Conservation (phyloP, 495 filamentous ascomycete genomes). For the Daldinia loculata region DNA sequence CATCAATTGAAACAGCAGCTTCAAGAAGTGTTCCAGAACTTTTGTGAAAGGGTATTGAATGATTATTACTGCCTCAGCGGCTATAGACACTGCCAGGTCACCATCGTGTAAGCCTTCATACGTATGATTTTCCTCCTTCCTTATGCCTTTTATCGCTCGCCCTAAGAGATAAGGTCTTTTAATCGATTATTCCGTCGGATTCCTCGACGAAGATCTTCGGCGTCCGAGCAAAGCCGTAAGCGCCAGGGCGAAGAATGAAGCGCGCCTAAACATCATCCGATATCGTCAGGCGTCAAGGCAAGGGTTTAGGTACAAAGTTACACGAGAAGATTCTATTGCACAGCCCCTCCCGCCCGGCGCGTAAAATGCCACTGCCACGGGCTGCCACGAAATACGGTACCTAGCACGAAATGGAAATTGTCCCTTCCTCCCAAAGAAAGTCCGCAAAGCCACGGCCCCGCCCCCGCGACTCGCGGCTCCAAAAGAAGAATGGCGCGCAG, state of each 20-base stretch:
- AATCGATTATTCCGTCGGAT: conserved; percentile 12
- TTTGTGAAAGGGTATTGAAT: background rate
- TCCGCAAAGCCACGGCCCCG: background rate
- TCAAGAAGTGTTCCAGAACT: conserved; percentile 27
- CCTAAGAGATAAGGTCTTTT: background rate
- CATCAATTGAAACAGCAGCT: conserved; percentile 22
- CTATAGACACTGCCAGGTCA: conserved; percentile 17
- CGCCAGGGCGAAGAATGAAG: conserved; percentile 6
- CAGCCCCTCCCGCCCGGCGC: conserved; percentile 26
- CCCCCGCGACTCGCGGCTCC: conserved; percentile 14
- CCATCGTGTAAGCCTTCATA: conserved; percentile 19
- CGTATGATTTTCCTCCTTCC: conserved; percentile 34
- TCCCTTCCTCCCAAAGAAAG: no score
- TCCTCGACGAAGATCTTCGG: conserved; percentile 8
- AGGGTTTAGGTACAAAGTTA: conserved; percentile 1
- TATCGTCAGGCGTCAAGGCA: conserved; percentile 5
- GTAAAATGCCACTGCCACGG: conserved; percentile 11
- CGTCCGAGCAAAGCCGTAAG: conserved; percentile 11
- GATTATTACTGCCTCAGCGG: conserved; percentile 21
- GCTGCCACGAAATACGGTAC: conserved; percentile 2
- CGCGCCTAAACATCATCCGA: conserved; percentile 15
- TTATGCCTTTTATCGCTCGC: conserved; percentile 19
- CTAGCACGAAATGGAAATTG: background rate
- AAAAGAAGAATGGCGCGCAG: background rate
- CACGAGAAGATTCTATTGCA: conserved; percentile 8